phyloP scores from a whole-genome alignment of 78 protist genomes.

The Cyanophora paradoxa region DNA sequence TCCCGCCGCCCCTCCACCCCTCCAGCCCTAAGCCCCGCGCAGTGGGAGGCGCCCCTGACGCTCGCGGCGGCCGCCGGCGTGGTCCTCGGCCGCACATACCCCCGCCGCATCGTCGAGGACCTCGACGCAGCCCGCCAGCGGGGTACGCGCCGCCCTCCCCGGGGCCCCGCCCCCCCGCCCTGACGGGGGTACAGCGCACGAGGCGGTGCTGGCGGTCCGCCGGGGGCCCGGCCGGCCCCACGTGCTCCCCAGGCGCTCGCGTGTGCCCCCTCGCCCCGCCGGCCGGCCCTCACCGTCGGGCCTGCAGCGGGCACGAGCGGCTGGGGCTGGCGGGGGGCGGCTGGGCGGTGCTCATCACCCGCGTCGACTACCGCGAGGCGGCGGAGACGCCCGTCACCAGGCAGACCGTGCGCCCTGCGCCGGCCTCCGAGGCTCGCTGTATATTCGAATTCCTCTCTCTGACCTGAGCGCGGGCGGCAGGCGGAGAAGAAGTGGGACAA shows the following conservation, averaged over 20 bases:
- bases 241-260: neutral
- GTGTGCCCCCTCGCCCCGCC: neutral
- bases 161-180: too few species aligned
- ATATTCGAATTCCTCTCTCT: too few species aligned
- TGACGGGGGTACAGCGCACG: neutral
- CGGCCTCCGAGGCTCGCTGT: too few species aligned
- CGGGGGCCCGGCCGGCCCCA: neutral
- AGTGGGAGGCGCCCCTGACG: slow-evolving; percentile 10
- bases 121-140: slow-evolving; percentile 1
- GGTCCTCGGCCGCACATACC: slow-evolving; percentile 9
- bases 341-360: neutral
- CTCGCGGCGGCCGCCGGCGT: slow-evolving; percentile 14
- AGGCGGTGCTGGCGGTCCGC: slow-evolving; percentile 4
- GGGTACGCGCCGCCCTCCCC: too few species aligned
- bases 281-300: neutral
- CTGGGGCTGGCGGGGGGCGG: neutral
- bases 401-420: too few species aligned
- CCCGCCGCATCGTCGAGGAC: slow-evolving; percentile 9
- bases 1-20: neutral
- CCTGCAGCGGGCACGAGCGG: neutral
- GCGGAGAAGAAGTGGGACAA: too few species aligned
- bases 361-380: slow-evolving; percentile 13
- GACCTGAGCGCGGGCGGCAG: too few species aligned
- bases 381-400: neutral
- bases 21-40: slow-evolving; percentile 4